These are phyloP conservation scores for Xanthoconium stramineum DNA, from an alignment of 768 basidiomycete genomes.

Conservation along the genomic window DNA sequence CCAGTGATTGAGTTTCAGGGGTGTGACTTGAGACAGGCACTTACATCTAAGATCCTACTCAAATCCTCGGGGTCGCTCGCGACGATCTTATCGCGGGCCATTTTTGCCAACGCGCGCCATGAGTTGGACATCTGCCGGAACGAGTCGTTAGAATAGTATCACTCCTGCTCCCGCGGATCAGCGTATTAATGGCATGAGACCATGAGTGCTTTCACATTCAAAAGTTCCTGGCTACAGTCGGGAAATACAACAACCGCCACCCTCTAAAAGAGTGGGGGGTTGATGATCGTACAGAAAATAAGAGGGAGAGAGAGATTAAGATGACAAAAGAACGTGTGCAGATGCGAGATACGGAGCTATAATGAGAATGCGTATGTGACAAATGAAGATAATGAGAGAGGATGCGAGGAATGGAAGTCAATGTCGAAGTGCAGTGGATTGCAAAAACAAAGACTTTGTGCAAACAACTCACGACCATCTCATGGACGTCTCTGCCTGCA, in stretches of 20 bases:
- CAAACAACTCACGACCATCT: constrained; percentile 65
- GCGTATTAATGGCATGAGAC: neutral
- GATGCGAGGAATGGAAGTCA: constrained; percentile 8
- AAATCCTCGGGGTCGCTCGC: constrained; percentile 68
- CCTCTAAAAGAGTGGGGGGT: neutral
- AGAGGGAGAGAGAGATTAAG: constrained; percentile 15
- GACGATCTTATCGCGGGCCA: constrained; percentile 79
- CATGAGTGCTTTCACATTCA: constrained; percentile 8
- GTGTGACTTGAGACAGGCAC: constrained; percentile 20
- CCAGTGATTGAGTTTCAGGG: neutral
- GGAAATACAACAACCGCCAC: constrained; percentile 22
- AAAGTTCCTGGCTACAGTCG: constrained; percentile 20
- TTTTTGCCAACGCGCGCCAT: constrained; percentile 80
- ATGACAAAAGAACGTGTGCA: constrained; percentile 18
- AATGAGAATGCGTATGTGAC: constrained; percentile 13
- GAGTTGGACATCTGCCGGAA: constrained; percentile 75
- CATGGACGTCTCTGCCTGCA: constrained; percentile 68
- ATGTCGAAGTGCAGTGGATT: constrained; percentile 1
- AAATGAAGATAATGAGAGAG: constrained; percentile 3
- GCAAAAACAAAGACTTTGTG: constrained; percentile 14
- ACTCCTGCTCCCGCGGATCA: neutral
- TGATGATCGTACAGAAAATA: constrained; percentile 25
- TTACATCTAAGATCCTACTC: constrained; percentile 60
- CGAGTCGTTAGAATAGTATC: constrained; percentile 11
- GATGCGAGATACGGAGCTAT: constrained; percentile 21